Evolutionary conservation across 129 eudicot species (phyloP), one percentile per base, ranked within the genome.

Genomic region (Flaveria linearis): DNA sequence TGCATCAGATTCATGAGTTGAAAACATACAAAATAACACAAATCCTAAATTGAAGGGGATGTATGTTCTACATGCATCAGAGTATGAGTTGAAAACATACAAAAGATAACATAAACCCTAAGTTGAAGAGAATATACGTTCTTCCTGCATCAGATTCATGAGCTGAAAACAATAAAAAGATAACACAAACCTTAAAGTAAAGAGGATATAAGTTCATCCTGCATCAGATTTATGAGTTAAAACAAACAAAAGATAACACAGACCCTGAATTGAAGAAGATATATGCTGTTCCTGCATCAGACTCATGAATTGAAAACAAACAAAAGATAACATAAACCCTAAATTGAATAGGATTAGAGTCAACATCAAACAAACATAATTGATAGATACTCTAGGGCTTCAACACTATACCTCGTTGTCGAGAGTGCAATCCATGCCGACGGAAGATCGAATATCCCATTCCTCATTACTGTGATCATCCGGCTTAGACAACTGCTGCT

Each of bases 401-500:
- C 46, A 64, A 56, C 28, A 42, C 13, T 17, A 33, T 75, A 91
- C 97, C 97, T 91, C 97, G 33, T 80, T 72, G 70, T 93, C 98
- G 18, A 93, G 94, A 67, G 96, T 88, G 77, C 79, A 85, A 65
- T 93, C 98, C 41, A 81, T 72, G 23, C 98, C 98, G 61, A 93
- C 83, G 2, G 88, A 85, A 76, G 88, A 22, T 8, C 86, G 83
- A 77, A 90, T 78, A 66, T 85, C 86, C 90, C 86, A 86, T 45
- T 75, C 87, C 1, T 92, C 96, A 4, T 84, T 84, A 15, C 81
- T 73, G 16, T 58, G 71, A 76, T 66, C 81, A 3, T 60, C 82
- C 62, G 71, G 80, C 53, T 69, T 85, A 39, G 13, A 67, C 58
- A 79, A 10, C 20, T 65, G 50, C 13, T 45, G 51, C 49, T 69